Percentiles rank a stretch among this genome's conserved stretches.
These are phyloP conservation scores for Oenanthe sinensis DNA, from an alignment of 129 eudicot genomes.

Conservation along the genomic window DNA sequence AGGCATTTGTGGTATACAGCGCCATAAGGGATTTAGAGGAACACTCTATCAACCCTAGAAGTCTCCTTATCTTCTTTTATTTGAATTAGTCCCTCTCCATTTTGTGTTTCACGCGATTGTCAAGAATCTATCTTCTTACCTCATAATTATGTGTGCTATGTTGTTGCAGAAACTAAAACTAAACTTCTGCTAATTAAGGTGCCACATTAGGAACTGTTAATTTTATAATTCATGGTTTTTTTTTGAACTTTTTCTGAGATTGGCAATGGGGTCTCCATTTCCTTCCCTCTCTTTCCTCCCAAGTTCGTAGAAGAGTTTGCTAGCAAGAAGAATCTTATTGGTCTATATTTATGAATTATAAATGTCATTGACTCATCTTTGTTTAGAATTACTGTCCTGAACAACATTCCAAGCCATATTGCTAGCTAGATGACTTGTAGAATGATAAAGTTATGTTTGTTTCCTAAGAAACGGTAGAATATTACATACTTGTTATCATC, in stretches of 20 bases:
- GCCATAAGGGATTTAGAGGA: not conserved
- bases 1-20: not conserved
- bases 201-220: not conserved
- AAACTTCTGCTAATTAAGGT: not conserved
- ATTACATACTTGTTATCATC: not conserved
- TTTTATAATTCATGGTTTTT: too few species aligned
- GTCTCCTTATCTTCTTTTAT: not conserved
- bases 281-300: not conserved
- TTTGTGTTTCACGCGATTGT: not conserved
- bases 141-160: not conserved
- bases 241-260: not conserved
- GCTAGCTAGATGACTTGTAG: conserved; percentile 30
- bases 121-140: not conserved
- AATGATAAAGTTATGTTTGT: conserved; percentile 20
- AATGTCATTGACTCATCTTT: not conserved
- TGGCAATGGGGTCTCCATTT: not conserved
- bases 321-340: not conserved
- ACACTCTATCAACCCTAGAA: not conserved
- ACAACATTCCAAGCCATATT: conserved; percentile 25
- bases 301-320: not conserved
- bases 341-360: not conserved
- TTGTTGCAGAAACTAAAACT: not conserved
- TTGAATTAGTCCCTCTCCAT: not conserved
- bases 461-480: not conserved
- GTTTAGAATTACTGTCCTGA: conserved; percentile 2